Evolutionary conservation across 75 land plant genomes (phyloP).

Genomic region (Gnetum montanum): DNA sequence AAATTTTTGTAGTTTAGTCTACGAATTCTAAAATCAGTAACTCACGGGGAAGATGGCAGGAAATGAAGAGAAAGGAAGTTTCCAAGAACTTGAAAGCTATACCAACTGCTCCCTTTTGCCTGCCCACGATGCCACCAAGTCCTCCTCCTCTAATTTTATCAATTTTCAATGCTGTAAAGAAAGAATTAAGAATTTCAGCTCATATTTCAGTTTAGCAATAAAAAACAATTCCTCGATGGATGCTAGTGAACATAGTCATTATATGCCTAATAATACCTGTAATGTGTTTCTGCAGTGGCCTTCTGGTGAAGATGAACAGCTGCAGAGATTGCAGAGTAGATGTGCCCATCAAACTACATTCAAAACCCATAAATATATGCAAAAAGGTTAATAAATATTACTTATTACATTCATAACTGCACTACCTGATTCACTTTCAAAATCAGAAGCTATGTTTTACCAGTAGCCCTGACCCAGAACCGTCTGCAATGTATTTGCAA

Average conservation of each 20-base stretch:
- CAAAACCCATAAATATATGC: not conserved
- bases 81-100: slow-evolving; percentile 41
- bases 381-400: not conserved
- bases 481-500: slow-evolving; percentile 20
- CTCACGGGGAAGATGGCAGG: slow-evolving; percentile 81
- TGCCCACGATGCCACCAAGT: slow-evolving; percentile 56
- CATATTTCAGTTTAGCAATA: not conserved
- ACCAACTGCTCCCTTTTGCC: slow-evolving; percentile 84
- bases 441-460: slow-evolving; percentile 11
- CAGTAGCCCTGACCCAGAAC: slow-evolving; percentile 40
- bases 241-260: not conserved
- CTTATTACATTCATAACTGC: not conserved
- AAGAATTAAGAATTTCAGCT: not conserved
- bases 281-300: slow-evolving; percentile 11
- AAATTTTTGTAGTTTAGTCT: too few species aligned
- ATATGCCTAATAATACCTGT: slow-evolving; percentile 25
- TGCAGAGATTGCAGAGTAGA: slow-evolving; percentile 67
- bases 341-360: slow-evolving; percentile 44
- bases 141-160: slow-evolving; percentile 66
- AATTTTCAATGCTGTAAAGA: slow-evolving; percentile 45
- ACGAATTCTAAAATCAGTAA: too few species aligned
- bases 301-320: slow-evolving; percentile 58
- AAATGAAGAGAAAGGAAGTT: slow-evolving; percentile 46
- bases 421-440: not conserved
- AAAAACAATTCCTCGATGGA: not conserved